Percentiles rank a stretch among this genome's conserved stretches.
These are phyloP conservation scores for Rhodotorula sp. DNA, from an alignment of 1,284 basidiomycete genomes.

Conservation along the genomic window DNA sequence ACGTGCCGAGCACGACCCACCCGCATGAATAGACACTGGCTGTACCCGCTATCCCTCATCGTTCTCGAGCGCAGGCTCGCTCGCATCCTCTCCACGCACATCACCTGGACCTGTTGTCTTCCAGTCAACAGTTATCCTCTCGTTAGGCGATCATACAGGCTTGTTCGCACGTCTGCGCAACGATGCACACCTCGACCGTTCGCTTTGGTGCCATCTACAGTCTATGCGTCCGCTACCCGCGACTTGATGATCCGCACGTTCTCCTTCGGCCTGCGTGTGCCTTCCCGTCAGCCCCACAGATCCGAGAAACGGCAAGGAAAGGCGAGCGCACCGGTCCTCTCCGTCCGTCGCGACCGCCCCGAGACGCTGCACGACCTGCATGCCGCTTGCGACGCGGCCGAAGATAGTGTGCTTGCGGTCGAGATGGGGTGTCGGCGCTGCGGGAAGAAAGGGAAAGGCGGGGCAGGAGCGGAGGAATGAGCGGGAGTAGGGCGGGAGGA, in stretches of 20 bases:
- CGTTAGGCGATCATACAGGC: too few relatives aligned
- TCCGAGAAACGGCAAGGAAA: neutral
- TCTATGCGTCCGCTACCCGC: conserved; percentile 52
- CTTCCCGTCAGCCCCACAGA: neutral
- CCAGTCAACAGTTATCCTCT: too few relatives aligned
- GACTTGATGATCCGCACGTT: conserved; percentile 79
- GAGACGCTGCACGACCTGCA: conserved; percentile 56
- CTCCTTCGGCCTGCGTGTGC: conserved; percentile 64
- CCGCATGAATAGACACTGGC: neutral
- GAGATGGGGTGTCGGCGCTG: conserved; percentile 77
- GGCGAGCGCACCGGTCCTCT: conserved; percentile 67
- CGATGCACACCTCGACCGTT: too few relatives aligned
- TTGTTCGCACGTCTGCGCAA: too few relatives aligned
- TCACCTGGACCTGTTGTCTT: too few relatives aligned
- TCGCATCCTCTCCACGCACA: too few relatives aligned
- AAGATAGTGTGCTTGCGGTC: conserved; percentile 48
- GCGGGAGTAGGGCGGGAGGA: neutral
- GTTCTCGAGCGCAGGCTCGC: neutral
- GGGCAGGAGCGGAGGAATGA: neutral
- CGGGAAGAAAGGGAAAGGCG: neutral
- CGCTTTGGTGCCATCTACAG: neutral
- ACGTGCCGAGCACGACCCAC: neutral
- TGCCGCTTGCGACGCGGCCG: conserved; percentile 44
- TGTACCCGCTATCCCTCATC: neutral
- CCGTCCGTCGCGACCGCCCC: conserved; percentile 75